Conservation (phyloP, 164 flowering plant species). For the Magnolia sinica region DNA sequence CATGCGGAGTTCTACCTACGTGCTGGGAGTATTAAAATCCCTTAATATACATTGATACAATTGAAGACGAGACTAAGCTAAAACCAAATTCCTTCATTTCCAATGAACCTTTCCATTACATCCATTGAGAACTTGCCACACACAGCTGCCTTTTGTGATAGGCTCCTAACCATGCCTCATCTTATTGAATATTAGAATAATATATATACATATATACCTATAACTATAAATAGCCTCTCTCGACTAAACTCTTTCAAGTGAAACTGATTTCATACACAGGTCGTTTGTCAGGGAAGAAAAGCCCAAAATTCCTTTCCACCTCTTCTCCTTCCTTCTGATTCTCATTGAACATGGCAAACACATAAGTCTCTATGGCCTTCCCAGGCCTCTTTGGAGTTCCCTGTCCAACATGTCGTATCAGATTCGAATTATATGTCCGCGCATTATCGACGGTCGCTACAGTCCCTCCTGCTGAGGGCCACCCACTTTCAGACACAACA, state of each 20-base stretch:
- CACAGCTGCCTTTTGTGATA: too few species aligned
- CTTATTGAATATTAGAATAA: too few species aligned
- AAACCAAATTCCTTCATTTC: too few species aligned
- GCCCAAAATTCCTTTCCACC: constrained; percentile 8
- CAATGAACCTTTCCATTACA: too few species aligned
- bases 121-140: too few species aligned
- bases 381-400: constrained; percentile 27
- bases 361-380: constrained; percentile 20
- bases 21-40: too few species aligned
- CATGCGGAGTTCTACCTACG: too few species aligned
- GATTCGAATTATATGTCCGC: constrained; percentile 15
- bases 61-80: too few species aligned
- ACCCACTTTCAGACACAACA: constrained; percentile 24
- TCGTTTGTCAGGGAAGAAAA: constrained; percentile 17
- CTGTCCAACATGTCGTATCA: constrained; percentile 17
- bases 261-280: constrained; percentile 21
- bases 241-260: background rate
- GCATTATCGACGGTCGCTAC: constrained; percentile 16
- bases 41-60: too few species aligned
- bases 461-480: constrained; percentile 21
- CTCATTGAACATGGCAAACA: constrained; percentile 32
- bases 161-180: too few species aligned
- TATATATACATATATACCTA: too few species aligned
- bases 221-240: too few species aligned
- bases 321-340: constrained; percentile 13